These are phyloP conservation scores for Emericellopsis terricola DNA, from an alignment of 495 filamentous ascomycete genomes.

Conservation along the genomic window DNA sequence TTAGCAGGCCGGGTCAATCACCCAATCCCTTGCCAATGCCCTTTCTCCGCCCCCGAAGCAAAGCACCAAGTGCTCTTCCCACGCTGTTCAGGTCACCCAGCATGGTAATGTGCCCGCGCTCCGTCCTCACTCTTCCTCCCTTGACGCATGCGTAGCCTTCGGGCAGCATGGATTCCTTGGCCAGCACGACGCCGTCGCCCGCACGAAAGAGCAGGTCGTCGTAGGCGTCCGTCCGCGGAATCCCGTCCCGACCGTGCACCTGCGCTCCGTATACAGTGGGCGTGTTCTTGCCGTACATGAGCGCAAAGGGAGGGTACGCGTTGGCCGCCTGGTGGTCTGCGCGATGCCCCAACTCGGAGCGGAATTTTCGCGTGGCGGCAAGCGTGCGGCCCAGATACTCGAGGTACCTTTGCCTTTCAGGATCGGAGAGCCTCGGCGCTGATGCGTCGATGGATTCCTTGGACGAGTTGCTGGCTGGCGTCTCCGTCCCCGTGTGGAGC, in stretches of 20 bases:
- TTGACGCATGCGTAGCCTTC: conserved; percentile 53
- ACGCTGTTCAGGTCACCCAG: conserved; percentile 73
- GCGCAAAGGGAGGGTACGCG: conserved; percentile 59
- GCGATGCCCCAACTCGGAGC: conserved; percentile 45
- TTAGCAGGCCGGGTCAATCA: not conserved
- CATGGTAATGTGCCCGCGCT: conserved; percentile 71
- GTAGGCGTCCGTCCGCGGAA: conserved; percentile 62
- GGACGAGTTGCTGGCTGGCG: conserved; percentile 16
- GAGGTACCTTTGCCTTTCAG: conserved; percentile 19
- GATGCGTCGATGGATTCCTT: conserved; percentile 15
- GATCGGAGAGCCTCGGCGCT: not conserved
- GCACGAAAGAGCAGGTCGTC: conserved; percentile 75
- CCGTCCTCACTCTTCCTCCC: conserved; percentile 57
- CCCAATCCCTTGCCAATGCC: conserved; percentile 36
- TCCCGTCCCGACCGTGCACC: conserved; percentile 42
- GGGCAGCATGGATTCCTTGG: conserved; percentile 72
- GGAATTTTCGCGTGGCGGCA: conserved; percentile 50
- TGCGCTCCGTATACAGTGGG: conserved; percentile 71
- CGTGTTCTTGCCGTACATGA: conserved; percentile 78
- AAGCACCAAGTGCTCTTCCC: conserved; percentile 49
- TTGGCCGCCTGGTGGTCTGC: conserved; percentile 42
- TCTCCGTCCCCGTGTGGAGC: conserved; percentile 12
- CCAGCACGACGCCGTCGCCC: conserved; percentile 82
- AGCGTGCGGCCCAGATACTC: conserved; percentile 68
- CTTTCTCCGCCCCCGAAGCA: conserved; percentile 45